Percentiles rank a stretch among this genome's conserved stretches.
Conservation (phyloP, 371 early-diverging fungal genomes). For the Actinomucor elegans region DNA sequence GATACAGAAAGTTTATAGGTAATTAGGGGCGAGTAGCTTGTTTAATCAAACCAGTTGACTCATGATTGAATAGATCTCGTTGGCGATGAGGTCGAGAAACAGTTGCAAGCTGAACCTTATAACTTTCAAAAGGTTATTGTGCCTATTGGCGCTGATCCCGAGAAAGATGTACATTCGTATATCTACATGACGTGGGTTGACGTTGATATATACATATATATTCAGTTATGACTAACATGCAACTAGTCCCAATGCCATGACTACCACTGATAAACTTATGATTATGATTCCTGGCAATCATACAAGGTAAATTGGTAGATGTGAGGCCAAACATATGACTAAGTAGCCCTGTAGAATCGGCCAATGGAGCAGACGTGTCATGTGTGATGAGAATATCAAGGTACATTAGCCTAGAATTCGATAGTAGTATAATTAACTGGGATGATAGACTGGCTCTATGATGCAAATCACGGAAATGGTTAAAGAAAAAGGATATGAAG, state of each 20-base stretch:
- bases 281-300: constrained; percentile 42
- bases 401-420: constrained; percentile 18
- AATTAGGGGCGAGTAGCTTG: not conserved
- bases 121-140: constrained; percentile 31
- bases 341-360: constrained; percentile 24
- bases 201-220: not conserved
- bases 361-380: constrained; percentile 44
- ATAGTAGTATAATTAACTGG: no score
- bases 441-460: constrained; percentile 42
- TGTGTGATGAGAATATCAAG: constrained; percentile 45
- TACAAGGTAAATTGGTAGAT: constrained; percentile 36
- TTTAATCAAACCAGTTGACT: no score
- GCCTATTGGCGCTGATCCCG: constrained; percentile 35
- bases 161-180: constrained; percentile 32
- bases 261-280: constrained; percentile 41
- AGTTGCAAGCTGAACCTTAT: constrained; percentile 28
- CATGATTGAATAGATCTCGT: constrained; percentile 31
- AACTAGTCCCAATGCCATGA: constrained; percentile 45
- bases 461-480: constrained; percentile 26
- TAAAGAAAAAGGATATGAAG: constrained; percentile 39
- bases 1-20: constrained; percentile 45
- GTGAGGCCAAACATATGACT: not conserved
- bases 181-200: constrained; percentile 43
- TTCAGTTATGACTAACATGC: not conserved
- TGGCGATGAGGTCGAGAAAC: constrained; percentile 36